Conservation (phyloP, 225 moss, liverwort and hornwort genomes). For the Sphagnum contortum region DNA sequence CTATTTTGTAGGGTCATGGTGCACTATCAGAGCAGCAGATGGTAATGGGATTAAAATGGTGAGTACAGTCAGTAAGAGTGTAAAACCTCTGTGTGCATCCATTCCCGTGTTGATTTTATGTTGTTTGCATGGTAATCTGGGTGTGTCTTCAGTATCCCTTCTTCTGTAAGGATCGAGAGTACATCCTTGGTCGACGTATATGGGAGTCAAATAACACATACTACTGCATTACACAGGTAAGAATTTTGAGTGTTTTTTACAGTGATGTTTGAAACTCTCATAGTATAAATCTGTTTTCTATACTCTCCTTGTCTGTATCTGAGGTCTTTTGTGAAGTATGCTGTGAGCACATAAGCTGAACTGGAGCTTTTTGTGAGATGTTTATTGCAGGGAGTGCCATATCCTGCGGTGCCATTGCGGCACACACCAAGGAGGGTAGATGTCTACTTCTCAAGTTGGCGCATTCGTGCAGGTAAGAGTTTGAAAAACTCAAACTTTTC, state of each 20-base stretch:
- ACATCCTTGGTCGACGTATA: constrained; percentile 72
- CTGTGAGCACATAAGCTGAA: background rate
- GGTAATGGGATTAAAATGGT: too few species aligned
- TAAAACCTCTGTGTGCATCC: too few species aligned
- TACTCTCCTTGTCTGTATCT: background rate
- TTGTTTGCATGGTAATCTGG: background rate
- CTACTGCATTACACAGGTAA: constrained; percentile 77
- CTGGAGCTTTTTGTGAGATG: background rate
- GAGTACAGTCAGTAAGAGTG: too few species aligned
- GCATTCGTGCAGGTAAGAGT: constrained; percentile 64
- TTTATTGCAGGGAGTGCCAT: constrained; percentile 47
- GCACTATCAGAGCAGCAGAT: too few species aligned
- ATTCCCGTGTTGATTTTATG: too few species aligned
- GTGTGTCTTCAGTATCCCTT: constrained; percentile 61
- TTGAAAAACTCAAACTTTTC: background rate
- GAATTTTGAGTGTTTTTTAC: background rate
- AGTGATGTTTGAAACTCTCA: background rate
- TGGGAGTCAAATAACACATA: constrained; percentile 63
- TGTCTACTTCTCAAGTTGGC: constrained; percentile 73
- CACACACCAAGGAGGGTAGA: constrained; percentile 67
- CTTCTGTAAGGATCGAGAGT: constrained; percentile 95
- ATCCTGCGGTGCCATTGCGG: constrained; percentile 38
- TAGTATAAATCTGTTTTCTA: background rate
- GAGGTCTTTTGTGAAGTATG: background rate
- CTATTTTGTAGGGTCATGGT: too few species aligned